Percentiles rank a stretch among this genome's conserved stretches.
Conservation (phyloP, 1,139 yeast genomes). For the Blastobotrys arbuscula region DNA sequence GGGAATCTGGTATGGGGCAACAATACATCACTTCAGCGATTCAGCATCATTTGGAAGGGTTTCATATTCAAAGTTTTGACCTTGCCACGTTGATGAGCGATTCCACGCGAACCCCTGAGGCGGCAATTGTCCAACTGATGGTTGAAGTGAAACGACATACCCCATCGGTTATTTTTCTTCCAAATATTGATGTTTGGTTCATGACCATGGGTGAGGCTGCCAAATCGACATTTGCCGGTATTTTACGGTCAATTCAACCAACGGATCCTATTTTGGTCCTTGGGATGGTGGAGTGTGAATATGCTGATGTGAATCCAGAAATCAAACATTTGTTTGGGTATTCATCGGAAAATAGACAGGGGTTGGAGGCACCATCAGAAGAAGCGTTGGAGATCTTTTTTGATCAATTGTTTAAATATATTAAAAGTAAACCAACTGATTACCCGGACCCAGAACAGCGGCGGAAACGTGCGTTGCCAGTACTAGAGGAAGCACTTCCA, state of each 20-base stretch:
- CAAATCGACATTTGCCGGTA: slow-evolving; percentile 62
- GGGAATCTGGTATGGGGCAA: slow-evolving; percentile 82
- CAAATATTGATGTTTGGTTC: slow-evolving; percentile 77
- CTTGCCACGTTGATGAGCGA: slow-evolving; percentile 75
- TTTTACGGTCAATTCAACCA: slow-evolving; percentile 63
- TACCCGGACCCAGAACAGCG: slow-evolving; percentile 38
- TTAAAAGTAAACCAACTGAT: slow-evolving; percentile 59
- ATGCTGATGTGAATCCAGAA: slow-evolving; percentile 33
- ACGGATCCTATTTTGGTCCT: slow-evolving; percentile 72
- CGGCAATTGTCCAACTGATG: slow-evolving; percentile 76
- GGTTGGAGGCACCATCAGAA: slow-evolving; percentile 41
- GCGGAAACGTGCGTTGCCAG: slow-evolving; percentile 37
- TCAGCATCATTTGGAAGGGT: slow-evolving; percentile 79
- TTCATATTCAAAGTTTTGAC: slow-evolving; percentile 82
- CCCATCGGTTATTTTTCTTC: slow-evolving; percentile 81
- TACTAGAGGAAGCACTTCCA: slow-evolving; percentile 40
- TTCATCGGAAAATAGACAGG: slow-evolving; percentile 43
- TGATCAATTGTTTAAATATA: slow-evolving; percentile 46
- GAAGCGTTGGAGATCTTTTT: slow-evolving; percentile 53
- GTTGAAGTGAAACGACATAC: slow-evolving; percentile 86
- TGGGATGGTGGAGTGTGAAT: slow-evolving; percentile 61
- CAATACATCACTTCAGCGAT: slow-evolving; percentile 81
- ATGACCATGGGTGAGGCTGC: slow-evolving; percentile 63
- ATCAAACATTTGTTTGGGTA: slow-evolving; percentile 50
- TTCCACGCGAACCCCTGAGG: slow-evolving; percentile 77